These are phyloP conservation scores for Calophaca sinica DNA, from an alignment of 306 rosid species.

Conservation along the genomic window DNA sequence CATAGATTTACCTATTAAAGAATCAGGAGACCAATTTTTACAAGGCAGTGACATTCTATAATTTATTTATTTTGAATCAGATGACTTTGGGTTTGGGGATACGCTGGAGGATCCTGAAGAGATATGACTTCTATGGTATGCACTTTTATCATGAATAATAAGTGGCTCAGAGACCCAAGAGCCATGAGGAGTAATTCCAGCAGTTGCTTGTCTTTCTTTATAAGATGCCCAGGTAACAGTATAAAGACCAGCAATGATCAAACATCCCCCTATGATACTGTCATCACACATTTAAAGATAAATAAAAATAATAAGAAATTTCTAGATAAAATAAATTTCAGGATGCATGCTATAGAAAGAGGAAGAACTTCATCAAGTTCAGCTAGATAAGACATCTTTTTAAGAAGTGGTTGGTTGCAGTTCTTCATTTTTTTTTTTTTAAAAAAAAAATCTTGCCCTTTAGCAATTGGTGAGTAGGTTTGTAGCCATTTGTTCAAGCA, in stretches of 20 bases:
- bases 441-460: not conserved
- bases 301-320: constrained; percentile 44
- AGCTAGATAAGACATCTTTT: constrained; percentile 7
- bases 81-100: constrained; percentile 47
- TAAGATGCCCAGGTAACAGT: constrained; percentile 83
- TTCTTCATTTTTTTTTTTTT: not conserved
- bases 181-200: constrained; percentile 46
- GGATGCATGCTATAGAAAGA: constrained; percentile 29
- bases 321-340: not conserved
- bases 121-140: constrained; percentile 25
- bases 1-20: not conserved
- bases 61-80: constrained; percentile 52
- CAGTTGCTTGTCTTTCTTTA: constrained; percentile 61
- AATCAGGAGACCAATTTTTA: constrained; percentile 20
- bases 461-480: constrained; percentile 8
- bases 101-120: constrained; percentile 32
- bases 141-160: constrained; percentile 56
- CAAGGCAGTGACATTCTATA: constrained; percentile 6
- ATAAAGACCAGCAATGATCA: constrained; percentile 81
- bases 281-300: constrained; percentile 45
- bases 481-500: not conserved
- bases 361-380: not conserved
- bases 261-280: constrained; percentile 85
- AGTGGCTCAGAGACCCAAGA: constrained; percentile 67
- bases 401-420: not conserved